Evolutionary conservation across 1,284 basidiomycete species (phyloP).

Genomic region (Cystobasidium sp.): DNA sequence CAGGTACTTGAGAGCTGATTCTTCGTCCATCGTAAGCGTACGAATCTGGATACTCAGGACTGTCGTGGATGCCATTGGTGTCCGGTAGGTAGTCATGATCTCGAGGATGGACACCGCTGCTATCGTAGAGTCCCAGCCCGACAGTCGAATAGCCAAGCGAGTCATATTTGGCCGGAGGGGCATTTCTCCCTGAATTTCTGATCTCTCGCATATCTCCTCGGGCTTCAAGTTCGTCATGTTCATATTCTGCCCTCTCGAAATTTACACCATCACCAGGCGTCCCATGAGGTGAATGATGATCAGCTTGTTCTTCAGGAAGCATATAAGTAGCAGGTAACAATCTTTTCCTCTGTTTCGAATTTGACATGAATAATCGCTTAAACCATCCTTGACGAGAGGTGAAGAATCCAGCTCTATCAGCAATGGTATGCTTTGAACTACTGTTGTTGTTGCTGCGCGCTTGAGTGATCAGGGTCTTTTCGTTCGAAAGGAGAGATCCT

Average conservation of each 20-base stretch:
- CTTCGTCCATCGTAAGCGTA: background rate
- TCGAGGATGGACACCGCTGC: background rate
- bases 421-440: background rate
- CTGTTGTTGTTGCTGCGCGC: background rate
- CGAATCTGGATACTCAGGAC: background rate
- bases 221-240: background rate
- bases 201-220: background rate
- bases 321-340: conserved; percentile 33
- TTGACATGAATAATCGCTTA: conserved; percentile 9
- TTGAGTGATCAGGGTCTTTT: conserved; percentile 6
- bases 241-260: background rate
- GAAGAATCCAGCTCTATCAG: conserved; percentile 21
- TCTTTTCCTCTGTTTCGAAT: background rate
- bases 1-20: background rate
- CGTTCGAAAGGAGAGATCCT: conserved; percentile 23
- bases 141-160: conserved; percentile 14
- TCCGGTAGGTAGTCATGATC: background rate
- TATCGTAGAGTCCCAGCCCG: conserved; percentile 21
- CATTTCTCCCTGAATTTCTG: background rate
- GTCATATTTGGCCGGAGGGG: conserved; percentile 29
- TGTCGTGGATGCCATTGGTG: background rate
- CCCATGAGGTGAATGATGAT: background rate
- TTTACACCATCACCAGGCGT: too few relatives aligned
- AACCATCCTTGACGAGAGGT: conserved; percentile 1
- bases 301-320: conserved; percentile 10